Percentiles rank a stretch among this genome's conserved stretches.
phyloP scores from a whole-genome alignment of 2,329 filamentous ascomycete species.

The Ceratocystis alfenasii region DNA sequence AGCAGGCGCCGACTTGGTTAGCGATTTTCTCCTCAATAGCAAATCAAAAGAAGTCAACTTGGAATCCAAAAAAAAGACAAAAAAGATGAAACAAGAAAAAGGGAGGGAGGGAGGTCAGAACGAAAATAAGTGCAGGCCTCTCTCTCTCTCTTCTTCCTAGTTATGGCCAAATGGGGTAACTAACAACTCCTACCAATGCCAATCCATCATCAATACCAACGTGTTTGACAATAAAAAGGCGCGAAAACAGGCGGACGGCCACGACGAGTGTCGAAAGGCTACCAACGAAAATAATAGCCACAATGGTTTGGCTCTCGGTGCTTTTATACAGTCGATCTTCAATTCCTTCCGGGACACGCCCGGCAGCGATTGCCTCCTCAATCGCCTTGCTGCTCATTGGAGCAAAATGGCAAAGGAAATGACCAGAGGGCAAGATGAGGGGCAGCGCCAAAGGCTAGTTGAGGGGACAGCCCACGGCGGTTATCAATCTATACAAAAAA shows the following conservation, averaged over 20 bases:
- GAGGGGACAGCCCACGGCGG: too few relatives aligned
- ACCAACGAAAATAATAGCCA: slow-evolving; percentile 32
- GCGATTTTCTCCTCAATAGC: neutral
- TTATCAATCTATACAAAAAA: too few relatives aligned
- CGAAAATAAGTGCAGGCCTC: too few relatives aligned
- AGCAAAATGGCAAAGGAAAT: neutral
- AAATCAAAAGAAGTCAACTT: neutral
- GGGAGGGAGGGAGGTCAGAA: neutral
- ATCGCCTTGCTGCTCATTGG: slow-evolving; percentile 22
- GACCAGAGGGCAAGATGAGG: neutral
- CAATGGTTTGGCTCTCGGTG: slow-evolving; percentile 31
- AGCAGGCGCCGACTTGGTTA: slow-evolving; percentile 4
- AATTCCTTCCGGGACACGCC: slow-evolving; percentile 30
- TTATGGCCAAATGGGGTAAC: slow-evolving; percentile 20
- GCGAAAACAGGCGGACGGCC: slow-evolving; percentile 29
- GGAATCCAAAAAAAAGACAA: too few relatives aligned
- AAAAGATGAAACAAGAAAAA: neutral
- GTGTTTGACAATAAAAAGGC: slow-evolving; percentile 30
- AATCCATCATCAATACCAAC: slow-evolving; percentile 33
- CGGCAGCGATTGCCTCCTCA: slow-evolving; percentile 29
- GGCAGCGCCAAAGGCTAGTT: neutral
- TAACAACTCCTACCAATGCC: slow-evolving; percentile 30
- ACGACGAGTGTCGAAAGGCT: slow-evolving; percentile 30
- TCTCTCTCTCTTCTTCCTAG: neutral
- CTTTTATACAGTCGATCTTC: slow-evolving; percentile 30